These are phyloP conservation scores for Collybia sp. DNA, from an alignment of 768 basidiomycete species.

Conservation along the genomic window DNA sequence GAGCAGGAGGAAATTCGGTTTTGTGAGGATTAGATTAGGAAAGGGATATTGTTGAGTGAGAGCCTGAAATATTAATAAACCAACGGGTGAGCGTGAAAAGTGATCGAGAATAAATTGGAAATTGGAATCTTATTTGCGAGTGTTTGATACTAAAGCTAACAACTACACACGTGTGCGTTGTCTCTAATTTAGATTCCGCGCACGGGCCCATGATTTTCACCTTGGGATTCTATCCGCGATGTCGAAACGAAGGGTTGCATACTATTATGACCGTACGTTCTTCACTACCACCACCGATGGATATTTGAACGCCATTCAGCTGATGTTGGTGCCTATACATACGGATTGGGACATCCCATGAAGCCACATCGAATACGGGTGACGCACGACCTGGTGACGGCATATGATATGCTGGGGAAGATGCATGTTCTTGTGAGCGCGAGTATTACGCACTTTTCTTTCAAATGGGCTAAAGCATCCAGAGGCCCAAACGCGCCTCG, in stretches of 20 bases:
- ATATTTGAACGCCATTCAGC: slow-evolving; percentile 29
- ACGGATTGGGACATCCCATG: slow-evolving; percentile 90
- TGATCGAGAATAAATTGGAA: no score
- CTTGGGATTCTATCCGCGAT: slow-evolving; percentile 29
- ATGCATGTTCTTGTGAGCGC: slow-evolving; percentile 87
- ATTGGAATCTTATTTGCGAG: no score
- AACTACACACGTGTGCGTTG: no score
- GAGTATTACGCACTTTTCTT: neutral
- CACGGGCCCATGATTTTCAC: no score
- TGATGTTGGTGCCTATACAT: slow-evolving; percentile 71
- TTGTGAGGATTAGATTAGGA: no score
- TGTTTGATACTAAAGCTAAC: no score
- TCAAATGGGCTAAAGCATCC: slow-evolving; percentile 1
- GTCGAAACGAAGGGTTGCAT: slow-evolving; percentile 73
- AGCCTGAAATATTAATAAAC: no score
- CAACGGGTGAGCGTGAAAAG: no score
- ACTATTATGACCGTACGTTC: slow-evolving; percentile 70
- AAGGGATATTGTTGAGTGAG: no score
- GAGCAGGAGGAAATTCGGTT: no score
- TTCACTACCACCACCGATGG: neutral
- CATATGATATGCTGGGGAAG: slow-evolving; percentile 90
- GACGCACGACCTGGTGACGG: slow-evolving; percentile 86
- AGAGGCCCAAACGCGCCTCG: slow-evolving; percentile 69
- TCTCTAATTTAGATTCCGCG: no score
- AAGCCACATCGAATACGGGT: slow-evolving; percentile 95